phyloP scores from a whole-genome alignment of 441 rosid genomes.

The Biscutella laevigata region DNA sequence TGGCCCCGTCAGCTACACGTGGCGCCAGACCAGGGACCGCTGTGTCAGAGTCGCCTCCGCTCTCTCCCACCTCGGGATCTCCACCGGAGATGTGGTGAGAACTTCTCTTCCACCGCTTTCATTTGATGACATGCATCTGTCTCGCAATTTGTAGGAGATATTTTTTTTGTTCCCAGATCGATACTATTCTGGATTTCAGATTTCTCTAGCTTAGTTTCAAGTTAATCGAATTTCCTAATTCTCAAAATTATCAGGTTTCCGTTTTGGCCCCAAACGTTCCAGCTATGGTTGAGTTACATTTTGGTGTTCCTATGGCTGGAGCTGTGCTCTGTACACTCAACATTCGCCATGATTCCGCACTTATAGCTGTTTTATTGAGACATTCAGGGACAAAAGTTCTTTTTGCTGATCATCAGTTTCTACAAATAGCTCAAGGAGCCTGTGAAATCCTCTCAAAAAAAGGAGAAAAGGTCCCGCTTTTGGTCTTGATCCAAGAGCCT shows the following conservation, averaged over 20 bases:
- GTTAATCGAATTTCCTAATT: background rate
- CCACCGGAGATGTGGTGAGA: slow-evolving; percentile 56
- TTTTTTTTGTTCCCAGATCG: background rate
- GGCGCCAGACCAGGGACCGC: slow-evolving; percentile 57
- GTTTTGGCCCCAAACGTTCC: slow-evolving; percentile 70
- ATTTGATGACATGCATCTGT: background rate
- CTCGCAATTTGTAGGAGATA: background rate
- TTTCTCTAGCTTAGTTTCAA: too few relatives aligned
- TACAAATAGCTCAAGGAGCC: slow-evolving; percentile 45
- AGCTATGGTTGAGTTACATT: slow-evolving; percentile 77
- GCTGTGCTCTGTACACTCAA: slow-evolving; percentile 73
- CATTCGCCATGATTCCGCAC: slow-evolving; percentile 56
- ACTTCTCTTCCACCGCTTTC: background rate
- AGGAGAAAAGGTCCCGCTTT: slow-evolving; percentile 26
- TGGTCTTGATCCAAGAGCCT: slow-evolving; percentile 36
- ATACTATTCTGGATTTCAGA: background rate
- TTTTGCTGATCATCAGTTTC: slow-evolving; percentile 61
- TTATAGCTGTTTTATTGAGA: slow-evolving; percentile 45
- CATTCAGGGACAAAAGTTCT: slow-evolving; percentile 61
- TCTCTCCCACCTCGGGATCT: slow-evolving; percentile 48
- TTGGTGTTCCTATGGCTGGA: slow-evolving; percentile 80
- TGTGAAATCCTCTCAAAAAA: slow-evolving; percentile 38
- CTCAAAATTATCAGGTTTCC: slow-evolving; percentile 42
- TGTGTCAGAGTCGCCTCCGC: slow-evolving; percentile 74
- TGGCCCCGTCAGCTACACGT: slow-evolving; percentile 52